Conservation (phyloP, 1,284 basidiomycete species). For the Waitea zeae region DNA sequence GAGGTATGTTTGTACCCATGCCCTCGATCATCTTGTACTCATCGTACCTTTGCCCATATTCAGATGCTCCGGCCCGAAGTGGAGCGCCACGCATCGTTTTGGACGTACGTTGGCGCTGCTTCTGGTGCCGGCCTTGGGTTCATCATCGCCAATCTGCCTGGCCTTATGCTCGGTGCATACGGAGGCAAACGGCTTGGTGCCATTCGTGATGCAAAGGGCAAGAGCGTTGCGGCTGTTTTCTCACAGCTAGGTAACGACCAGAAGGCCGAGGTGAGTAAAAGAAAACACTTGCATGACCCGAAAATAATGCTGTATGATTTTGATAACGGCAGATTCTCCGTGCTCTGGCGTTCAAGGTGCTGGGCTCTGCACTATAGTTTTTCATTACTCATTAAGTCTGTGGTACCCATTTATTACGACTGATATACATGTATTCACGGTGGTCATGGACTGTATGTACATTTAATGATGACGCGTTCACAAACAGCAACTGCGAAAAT, state of each 20-base stretch:
- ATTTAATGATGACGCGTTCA: too few relatives aligned
- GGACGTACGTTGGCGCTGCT: conserved; percentile 63
- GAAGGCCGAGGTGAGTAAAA: conserved; percentile 80
- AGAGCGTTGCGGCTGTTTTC: conserved; percentile 87
- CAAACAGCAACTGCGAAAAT: too few relatives aligned
- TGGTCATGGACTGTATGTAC: too few relatives aligned
- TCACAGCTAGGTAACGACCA: conserved; percentile 57
- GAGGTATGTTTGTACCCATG: conserved; percentile 34
- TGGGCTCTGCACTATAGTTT: conserved; percentile 73
- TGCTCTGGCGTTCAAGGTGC: conserved; percentile 77
- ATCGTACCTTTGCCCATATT: conserved; percentile 1
- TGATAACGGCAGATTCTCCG: conserved; percentile 55
- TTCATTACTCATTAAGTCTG: too few relatives aligned
- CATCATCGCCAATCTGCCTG: conserved; percentile 79
- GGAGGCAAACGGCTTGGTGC: conserved; percentile 80
- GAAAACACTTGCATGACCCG: conserved; percentile 1
- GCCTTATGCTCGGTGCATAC: conserved; percentile 59
- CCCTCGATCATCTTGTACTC: not conserved
- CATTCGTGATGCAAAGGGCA: conserved; percentile 83
- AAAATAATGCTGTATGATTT: not conserved
- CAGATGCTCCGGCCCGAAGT: conserved; percentile 68
- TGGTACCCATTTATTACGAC: too few relatives aligned
- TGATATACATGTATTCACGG: too few relatives aligned
- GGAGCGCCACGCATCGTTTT: conserved; percentile 48
- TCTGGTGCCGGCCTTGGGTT: conserved; percentile 63